Evolutionary conservation across 805 yeast species (phyloP), one percentile per base, ranked within the genome.

Genomic region (Candida alai): DNA sequence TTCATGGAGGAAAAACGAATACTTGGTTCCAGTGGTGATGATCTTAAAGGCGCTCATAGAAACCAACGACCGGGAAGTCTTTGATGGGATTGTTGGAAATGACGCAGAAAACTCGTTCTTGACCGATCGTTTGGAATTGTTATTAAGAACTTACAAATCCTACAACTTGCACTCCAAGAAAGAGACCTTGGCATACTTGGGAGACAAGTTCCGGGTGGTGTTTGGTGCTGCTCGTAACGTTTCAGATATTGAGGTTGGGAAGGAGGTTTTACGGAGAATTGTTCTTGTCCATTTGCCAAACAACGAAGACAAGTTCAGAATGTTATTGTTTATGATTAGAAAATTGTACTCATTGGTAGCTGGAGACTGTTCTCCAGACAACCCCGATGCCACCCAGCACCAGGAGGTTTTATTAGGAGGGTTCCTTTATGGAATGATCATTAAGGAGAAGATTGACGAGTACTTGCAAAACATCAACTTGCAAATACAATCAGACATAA

Each of bases 331-430:
- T 65, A 93, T 93, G 97, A 80, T 93, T 51, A 78, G 97, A 71
- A 93, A 93, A 64, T 73, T 93, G 41, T 93, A 93, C 59, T 74
- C 97, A 0, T 73, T 93, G 44, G 97, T 90, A 28, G 96, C 96
- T 23, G 97, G 97, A 41, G 96, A 90, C 56, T 90, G 97, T 61
- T 69, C 89, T 34, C 90, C 96, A 12, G 98, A 93, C 61, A 93
- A 93, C 65, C 98, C 98, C 57, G 98, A 93, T 80, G 95, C 97
- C 32, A 86, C 96, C 7, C 98, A 93, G 70, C 97, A 93, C 70
- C 98, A 93, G 65, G 98, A 93, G 65, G 85, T 93, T 20, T 65
- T 93, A 43, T 73, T 93, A 37, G 97, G 97, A 44, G 98, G 98
- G 11, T 86, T 93, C 74, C 70, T 93, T 36, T 93, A 87, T 50